These are phyloP conservation scores for Irpex sp. DNA, from an alignment of 1,284 basidiomycete genomes.

Conservation along the genomic window DNA sequence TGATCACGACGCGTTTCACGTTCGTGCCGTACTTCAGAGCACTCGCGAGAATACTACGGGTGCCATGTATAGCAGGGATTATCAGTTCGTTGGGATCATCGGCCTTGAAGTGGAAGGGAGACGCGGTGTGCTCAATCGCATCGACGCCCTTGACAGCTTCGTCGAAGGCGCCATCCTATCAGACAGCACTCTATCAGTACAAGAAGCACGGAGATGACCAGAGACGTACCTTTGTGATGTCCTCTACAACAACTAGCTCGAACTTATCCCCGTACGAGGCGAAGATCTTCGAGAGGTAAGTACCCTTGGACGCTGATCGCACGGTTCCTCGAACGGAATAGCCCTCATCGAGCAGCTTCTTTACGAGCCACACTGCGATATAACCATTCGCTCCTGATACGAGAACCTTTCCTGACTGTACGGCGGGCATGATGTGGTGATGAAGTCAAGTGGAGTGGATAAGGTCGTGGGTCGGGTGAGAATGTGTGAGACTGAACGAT, in stretches of 20 bases:
- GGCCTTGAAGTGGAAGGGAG: conserved; percentile 27
- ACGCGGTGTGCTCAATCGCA: conserved; percentile 37
- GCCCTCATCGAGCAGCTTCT: conserved; percentile 30
- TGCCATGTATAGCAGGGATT: conserved; percentile 11
- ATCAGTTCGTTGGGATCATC: conserved; percentile 7
- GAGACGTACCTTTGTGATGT: neutral
- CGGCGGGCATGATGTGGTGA: conserved; percentile 2
- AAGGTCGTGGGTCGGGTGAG: neutral
- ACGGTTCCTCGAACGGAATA: conserved; percentile 52
- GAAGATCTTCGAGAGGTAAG: neutral
- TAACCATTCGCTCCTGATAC: conserved; percentile 33
- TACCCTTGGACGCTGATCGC: conserved; percentile 20
- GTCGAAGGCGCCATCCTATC: conserved; percentile 30
- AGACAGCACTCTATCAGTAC: neutral
- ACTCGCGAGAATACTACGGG: conserved; percentile 10
- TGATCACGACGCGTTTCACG: conserved; percentile 64
- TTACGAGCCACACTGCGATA: conserved; percentile 31
- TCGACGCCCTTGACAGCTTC: conserved; percentile 34
- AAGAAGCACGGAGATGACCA: neutral
- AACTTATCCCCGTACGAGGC: neutral
- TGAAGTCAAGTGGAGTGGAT: neutral
- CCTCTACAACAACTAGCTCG: neutral
- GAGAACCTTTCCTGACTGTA: conserved; percentile 18
- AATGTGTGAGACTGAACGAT: neutral
- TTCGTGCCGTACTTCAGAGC: conserved; percentile 21